Evolutionary conservation across 805 yeast genomes (phyloP).

Genomic region (Yamadazyma takamatsuzukensis): DNA sequence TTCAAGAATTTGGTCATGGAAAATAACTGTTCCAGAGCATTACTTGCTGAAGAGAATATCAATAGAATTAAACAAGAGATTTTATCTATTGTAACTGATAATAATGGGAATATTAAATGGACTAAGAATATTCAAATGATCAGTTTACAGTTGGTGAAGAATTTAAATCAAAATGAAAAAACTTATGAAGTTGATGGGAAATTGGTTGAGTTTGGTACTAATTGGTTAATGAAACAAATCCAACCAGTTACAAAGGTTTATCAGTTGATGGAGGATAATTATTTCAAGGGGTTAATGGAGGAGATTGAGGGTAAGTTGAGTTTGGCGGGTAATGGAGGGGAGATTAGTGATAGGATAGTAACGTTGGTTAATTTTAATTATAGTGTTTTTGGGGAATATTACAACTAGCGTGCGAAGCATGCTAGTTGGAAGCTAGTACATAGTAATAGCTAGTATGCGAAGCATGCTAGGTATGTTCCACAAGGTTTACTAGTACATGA

Average conservation of each 20-base stretch:
- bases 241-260: constrained; percentile 80
- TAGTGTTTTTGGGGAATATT: constrained; percentile 76
- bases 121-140: constrained; percentile 74
- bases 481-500: no score
- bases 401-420: no score
- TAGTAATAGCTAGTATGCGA: no score
- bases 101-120: constrained; percentile 87
- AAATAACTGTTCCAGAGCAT: constrained; percentile 21
- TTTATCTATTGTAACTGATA: constrained; percentile 76
- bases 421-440: no score
- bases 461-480: no score
- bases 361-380: constrained; percentile 75
- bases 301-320: constrained; percentile 3
- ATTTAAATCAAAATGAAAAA: constrained; percentile 17
- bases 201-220: constrained; percentile 52
- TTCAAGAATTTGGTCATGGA: constrained; percentile 61
- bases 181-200: constrained; percentile 17
- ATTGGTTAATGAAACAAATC: constrained; percentile 81
- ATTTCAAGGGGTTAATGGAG: constrained; percentile 46
- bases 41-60: constrained; percentile 34
- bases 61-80: constrained; percentile 63
- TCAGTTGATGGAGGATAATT: constrained; percentile 66
- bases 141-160: constrained; percentile 61
- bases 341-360: constrained; percentile 44
- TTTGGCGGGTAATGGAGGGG: constrained; percentile 10